Evolutionary conservation across 2,329 filamentous ascomycete species (phyloP), one percentile per base, ranked within the genome.

Genomic region (Tolypocladium nubicola): DNA sequence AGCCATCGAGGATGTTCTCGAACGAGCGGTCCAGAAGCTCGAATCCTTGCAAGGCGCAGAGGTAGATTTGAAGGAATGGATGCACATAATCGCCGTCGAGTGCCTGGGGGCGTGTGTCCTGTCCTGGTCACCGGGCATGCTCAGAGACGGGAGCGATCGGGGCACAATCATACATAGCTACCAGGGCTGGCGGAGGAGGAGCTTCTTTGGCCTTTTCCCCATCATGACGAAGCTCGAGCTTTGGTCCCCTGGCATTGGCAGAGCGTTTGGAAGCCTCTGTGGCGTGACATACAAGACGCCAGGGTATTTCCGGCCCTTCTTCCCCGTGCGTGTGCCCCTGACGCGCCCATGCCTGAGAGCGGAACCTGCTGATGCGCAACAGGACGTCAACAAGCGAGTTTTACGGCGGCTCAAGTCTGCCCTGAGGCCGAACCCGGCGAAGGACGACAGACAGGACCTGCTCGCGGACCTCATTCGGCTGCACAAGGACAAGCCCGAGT

Each of bases 41-140:
- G 66, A 63, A 4, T 57, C 58, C 0, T 63, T 79, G 1, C 52
- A 70, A 0, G 76, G 76, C 0, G 62, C 65, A 1, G 69, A 74
- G 35, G 63, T 81, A 4, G 76, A 81, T 57, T 63, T 82, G 21
- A 77, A 76, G 54, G 75, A 79, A 56, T 82, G 79, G 79, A 81
- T 81, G 78, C 79, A 82, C 65, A 80, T 82, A 57, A 69, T 80
- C 21, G 74, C 73, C 1, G 77, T 82, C 37, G 79, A 82, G 60
- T 79, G 75, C 26, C 73, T 82, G 2, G 74, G 76, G 0, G 77
- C 77, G 1, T 65, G 74, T 2, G 78, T 81, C 0, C 66, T 82
- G 1, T 77, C 76, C 0, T 81, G 79, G 79, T 80, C 79, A 0
- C 79, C 79, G 0, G 74, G 76, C 0, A 74, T 79, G 61, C 65